A percentile compares a stretch with the other conserved stretches of the same genome.
Evolutionary conservation across 352 stramenopile genomes (phyloP).

Genomic region (Globisporangium megalacanthum): DNA sequence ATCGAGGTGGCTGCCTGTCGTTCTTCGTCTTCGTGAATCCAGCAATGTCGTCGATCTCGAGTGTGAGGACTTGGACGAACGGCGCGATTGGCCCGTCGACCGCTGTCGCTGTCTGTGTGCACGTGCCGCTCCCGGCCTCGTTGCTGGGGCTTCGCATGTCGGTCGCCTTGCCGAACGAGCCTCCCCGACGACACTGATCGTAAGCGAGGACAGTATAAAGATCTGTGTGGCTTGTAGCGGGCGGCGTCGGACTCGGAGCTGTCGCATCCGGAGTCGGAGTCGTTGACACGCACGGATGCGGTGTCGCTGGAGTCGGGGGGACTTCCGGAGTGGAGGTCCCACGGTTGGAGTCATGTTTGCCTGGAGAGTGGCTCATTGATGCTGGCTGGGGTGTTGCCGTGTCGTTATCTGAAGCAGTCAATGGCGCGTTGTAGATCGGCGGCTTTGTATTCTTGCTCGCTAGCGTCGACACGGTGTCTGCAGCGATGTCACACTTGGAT

Average conservation of each 20-base stretch:
- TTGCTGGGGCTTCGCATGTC: constrained; percentile 20
- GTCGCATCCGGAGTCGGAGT: not conserved
- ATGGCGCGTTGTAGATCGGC: not conserved
- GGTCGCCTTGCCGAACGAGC: constrained; percentile 28
- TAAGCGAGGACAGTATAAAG: constrained; percentile 8
- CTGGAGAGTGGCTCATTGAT: no score
- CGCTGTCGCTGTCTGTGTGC: constrained; percentile 16
- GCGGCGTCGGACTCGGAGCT: constrained; percentile 2
- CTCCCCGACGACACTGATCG: constrained; percentile 24
- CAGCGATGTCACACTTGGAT: not conserved
- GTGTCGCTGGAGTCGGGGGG: not conserved
- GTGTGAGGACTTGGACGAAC: constrained; percentile 40
- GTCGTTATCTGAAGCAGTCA: no score
- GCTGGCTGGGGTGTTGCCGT: no score
- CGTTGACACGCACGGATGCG: not conserved
- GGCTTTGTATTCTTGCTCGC: not conserved
- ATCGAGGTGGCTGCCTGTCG: not conserved
- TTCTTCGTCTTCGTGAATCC: constrained; percentile 23
- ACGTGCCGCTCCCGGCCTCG: constrained; percentile 7
- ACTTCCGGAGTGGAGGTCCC: not conserved
- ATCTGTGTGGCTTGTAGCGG: constrained; percentile 1
- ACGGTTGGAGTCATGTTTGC: not conserved
- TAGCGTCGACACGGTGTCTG: not conserved
- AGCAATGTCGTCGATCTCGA: constrained; percentile 34
- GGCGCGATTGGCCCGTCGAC: constrained; percentile 29